Base-by-base conservation (phyloP, 768 basidiomycete genomes). In the Termitomyces sp. region DNA sequence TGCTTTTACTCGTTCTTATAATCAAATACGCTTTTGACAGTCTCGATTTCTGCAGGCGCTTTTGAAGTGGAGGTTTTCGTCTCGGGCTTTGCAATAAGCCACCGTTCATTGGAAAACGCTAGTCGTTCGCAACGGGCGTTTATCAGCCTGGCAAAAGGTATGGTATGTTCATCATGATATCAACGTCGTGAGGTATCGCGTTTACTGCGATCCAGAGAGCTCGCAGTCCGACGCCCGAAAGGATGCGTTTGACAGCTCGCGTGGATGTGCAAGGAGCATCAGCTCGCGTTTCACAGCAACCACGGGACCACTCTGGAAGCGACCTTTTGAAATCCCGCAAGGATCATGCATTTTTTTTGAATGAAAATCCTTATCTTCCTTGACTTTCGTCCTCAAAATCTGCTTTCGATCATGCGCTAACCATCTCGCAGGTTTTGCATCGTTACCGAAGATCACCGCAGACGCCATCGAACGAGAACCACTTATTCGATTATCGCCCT, bases 51-150 rank as follows among this genome's bases (percentile, higher is more conserved):
- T 36, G 4, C 56, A 83, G 84, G 74, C 45, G 71, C 83, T 4
- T 94, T 92, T 63, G 84, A 87, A 54, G 70, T 95, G 4, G 85
- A 88, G 45, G 73, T 93, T 0, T 88, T 84, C 49, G 76, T 93
- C 8, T 90, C 91, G 15, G 94, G 93, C 0, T 92, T 85, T 63
- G 91, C 88, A 0, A 78, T 85, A 16, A 82, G 77, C 50, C 75
- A 83, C 45, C 80, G 83, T 45, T 76, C 82, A 1, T 77, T 83
- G 2, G 86, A 86, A 55, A 73, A 78, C 46, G 80, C 85, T 1
- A 86, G 85, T 57, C 85, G 92, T 5, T 83, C 91, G 1, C 92
- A 94, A 60, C 79, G 82, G 15, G 84, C 90, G 1, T 89, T 95
- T 64, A 76, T 94, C 41, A 79, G 79, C 13, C 69, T 95, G 36